Evolutionary conservation across 2,329 filamentous ascomycete genomes (phyloP), one percentile per base, ranked within the genome.

Genomic region (Grosmannia serpens): DNA sequence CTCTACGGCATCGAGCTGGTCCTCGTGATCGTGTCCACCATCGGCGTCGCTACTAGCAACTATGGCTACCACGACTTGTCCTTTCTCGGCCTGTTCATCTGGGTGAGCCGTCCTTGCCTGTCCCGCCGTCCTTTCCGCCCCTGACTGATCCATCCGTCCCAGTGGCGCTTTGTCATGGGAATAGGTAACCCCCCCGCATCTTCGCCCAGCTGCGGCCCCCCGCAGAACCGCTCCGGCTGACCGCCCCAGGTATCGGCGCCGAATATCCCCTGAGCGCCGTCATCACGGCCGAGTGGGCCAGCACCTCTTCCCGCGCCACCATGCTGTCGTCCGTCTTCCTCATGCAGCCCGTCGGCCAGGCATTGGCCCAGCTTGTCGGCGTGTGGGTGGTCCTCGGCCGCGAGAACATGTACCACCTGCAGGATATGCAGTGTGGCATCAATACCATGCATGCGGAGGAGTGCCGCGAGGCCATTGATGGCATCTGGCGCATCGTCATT

Each of bases 261-360:
- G 84, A 87, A 68, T 87, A 87, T 66, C 85, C 85, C 1, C 71
- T 88, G 2, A 82, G 77, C 51, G 84, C 84, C 0, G 80, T 87
- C 10, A 88, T 88, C 38, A 85, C 83, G 0, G 80, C 84, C 0
- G 85, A 88, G 74, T 87, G 78, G 73, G 73, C 78, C 6, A 80
- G 77, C 57, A 86, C 82, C 0, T 79, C 78, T 53, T 83, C 83
- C n/a, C 74, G 85, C 54, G 80, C 80, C n/a, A 81, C 77, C 24
- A 87, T 87, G 84, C 73, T 88, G 62, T 81, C 84, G 7, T 78
- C 78, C 4, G 83, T 88, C 35, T 87, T 88, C 67, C 76, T 86
- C 64, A 86, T 86, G 80, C 85, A 88, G 63, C 83, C 85, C 1
- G 71, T 87, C 10, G 85, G 85, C 7, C 84, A 87, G 65, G 79